Conservation (phyloP, 164 flowering plant genomes). For the Brasenia schreberi region DNA sequence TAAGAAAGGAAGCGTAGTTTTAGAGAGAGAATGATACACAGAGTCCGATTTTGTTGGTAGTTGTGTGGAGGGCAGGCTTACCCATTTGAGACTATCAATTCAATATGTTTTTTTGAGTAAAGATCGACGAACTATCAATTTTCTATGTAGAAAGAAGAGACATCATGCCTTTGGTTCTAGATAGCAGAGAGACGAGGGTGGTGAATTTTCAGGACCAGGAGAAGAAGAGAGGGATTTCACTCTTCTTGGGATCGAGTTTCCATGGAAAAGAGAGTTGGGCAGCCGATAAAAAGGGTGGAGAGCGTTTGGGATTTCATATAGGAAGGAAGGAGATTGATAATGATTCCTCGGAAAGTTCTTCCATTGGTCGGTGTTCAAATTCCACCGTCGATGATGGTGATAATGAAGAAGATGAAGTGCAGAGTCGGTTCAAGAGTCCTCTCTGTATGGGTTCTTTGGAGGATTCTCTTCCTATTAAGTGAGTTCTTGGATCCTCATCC, state of each 20-base stretch:
- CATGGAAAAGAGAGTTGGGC: conserved; percentile 3
- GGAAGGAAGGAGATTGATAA: background rate
- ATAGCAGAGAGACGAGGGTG: conserved; percentile 24
- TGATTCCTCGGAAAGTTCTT: conserved; percentile 25
- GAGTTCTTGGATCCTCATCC: conserved; percentile 5
- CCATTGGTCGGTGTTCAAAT: conserved; percentile 28
- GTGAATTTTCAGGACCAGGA: conserved; percentile 4
- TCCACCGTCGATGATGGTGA: background rate
- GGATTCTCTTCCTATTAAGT: conserved; percentile 70
- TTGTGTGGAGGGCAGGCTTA: too few species aligned
- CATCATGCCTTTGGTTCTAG: conserved; percentile 12
- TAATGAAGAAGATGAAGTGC: conserved; percentile 13
- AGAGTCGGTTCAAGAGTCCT: conserved; percentile 16
- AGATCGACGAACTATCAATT: too few species aligned
- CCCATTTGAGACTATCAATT: too few species aligned
- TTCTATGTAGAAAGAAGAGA: too few species aligned
- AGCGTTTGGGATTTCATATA: background rate
- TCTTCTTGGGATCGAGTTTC: conserved; percentile 10
- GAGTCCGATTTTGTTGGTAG: too few species aligned
- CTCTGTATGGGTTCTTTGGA: conserved; percentile 32
- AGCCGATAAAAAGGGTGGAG: background rate
- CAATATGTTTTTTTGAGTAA: too few species aligned
- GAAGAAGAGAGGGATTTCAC: conserved; percentile 1
- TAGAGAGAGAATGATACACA: too few species aligned
- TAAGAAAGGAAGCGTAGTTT: too few species aligned